phyloP scores from a whole-genome alignment of 306 rosid genomes.

The Fagus sylvatica region DNA sequence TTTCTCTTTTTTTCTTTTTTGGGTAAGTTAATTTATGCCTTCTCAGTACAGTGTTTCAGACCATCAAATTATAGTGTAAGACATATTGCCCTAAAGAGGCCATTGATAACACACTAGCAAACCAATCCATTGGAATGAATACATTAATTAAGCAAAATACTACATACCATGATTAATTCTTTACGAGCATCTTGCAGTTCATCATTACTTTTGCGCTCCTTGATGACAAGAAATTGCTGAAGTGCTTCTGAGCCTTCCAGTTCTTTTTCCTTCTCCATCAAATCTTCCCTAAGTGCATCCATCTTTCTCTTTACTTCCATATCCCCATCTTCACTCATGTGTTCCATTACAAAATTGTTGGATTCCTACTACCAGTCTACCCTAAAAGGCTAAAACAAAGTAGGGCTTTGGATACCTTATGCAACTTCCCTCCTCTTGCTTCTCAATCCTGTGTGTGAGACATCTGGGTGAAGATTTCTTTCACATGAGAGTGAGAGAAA shows the following conservation, averaged over 20 bases:
- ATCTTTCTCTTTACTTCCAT: constrained; percentile 47
- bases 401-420: constrained; percentile 17
- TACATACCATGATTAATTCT: too few species aligned
- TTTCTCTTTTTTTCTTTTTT: too few species aligned
- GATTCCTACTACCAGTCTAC: constrained; percentile 50
- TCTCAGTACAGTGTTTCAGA: too few species aligned
- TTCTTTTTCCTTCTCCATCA: constrained; percentile 67
- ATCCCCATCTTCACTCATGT: constrained; percentile 60
- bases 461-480: background rate
- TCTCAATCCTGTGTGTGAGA: too few species aligned
- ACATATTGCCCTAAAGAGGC: too few species aligned
- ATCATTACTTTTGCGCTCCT: constrained; percentile 69
- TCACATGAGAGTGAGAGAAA: background rate
- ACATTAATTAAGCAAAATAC: too few species aligned
- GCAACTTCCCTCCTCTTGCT: background rate
- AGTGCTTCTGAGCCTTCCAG: constrained; percentile 39
- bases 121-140: too few species aligned
- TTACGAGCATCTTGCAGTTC: constrained; percentile 86
- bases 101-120: too few species aligned
- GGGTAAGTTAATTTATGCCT: too few species aligned
- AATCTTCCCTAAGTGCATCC: constrained; percentile 36
- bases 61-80: too few species aligned
- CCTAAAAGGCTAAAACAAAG: background rate
- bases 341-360: constrained; percentile 59
- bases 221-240: constrained; percentile 49